Percentiles rank a stretch among this genome's conserved stretches.
These are phyloP conservation scores for Solanum habrochaites DNA, from an alignment of 257 asterid species.

Conservation along the genomic window DNA sequence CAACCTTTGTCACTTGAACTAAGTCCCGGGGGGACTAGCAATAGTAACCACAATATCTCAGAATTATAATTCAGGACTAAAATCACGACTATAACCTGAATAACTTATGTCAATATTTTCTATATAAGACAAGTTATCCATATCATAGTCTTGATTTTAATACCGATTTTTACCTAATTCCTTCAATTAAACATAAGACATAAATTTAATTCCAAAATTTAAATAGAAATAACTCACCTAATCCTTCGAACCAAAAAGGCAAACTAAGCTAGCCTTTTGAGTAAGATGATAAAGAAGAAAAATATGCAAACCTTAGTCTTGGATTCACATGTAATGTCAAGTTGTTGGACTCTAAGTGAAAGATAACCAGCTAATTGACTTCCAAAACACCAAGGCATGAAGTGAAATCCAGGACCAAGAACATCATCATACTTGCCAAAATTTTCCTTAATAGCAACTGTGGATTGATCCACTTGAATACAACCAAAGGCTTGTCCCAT, in stretches of 20 bases:
- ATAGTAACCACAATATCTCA: not conserved
- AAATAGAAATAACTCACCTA: not conserved
- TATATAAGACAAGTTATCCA: not conserved
- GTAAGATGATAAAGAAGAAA: not conserved
- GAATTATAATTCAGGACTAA: not conserved
- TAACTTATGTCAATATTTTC: not conserved
- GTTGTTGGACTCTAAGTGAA: conserved; percentile 14
- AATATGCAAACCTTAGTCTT: conserved; percentile 14
- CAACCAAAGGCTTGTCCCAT: conserved; percentile 26
- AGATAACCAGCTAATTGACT: conserved; percentile 12
- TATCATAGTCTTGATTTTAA: not conserved
- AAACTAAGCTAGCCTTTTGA: not conserved
- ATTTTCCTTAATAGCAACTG: conserved; percentile 10
- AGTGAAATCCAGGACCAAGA: conserved; percentile 18
- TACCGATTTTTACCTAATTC: not conserved
- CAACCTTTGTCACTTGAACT: not conserved
- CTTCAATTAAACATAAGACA: not conserved
- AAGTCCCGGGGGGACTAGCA: not conserved
- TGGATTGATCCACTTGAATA: conserved; percentile 20
- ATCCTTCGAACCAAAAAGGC: not conserved
- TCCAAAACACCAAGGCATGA: conserved; percentile 21
- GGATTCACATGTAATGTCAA: conserved; percentile 16
- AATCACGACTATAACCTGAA: not conserved
- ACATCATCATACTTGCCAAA: conserved; percentile 12
- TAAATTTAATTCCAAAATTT: not conserved